A percentile compares a stretch with the other conserved stretches of the same genome.
phyloP scores from a whole-genome alignment of 2,329 filamentous ascomycete genomes.

The Claviceps citrina region DNA sequence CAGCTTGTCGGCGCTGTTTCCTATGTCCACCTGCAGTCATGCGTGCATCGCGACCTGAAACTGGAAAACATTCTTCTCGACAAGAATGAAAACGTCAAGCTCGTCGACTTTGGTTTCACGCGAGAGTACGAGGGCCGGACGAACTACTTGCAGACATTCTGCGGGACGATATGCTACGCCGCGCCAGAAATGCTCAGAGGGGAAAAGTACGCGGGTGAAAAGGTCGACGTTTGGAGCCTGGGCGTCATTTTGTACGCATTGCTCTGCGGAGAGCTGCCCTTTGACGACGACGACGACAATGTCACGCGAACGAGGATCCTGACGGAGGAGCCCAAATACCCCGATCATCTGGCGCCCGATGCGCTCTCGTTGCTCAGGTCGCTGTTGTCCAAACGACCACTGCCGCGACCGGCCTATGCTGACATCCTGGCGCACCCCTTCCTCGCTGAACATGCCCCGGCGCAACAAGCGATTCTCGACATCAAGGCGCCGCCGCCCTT shows the following conservation, averaged over 20 bases:
- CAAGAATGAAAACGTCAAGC: constrained; percentile 91
- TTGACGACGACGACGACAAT: constrained; percentile 88
- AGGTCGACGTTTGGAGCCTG: constrained; percentile 91
- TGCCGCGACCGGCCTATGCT: constrained; percentile 64
- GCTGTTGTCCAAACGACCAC: constrained; percentile 79
- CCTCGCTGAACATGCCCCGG: constrained; percentile 68
- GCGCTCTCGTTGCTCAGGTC: constrained; percentile 61
- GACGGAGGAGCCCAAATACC: constrained; percentile 70
- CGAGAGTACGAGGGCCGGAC: constrained; percentile 91
- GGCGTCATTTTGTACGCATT: constrained; percentile 75
- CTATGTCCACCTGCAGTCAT: constrained; percentile 89
- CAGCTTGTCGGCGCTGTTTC: constrained; percentile 88
- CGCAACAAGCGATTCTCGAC: constrained; percentile 80
- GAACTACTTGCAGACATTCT: constrained; percentile 93
- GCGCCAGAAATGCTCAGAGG: constrained; percentile 97
- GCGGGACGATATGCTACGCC: constrained; percentile 93
- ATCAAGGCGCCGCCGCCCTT: constrained; percentile 70
- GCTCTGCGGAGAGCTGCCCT: constrained; percentile 74
- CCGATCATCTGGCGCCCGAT: constrained; percentile 61
- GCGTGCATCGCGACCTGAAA: constrained; percentile 92
- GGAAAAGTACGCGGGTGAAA: constrained; percentile 94
- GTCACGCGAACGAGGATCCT: constrained; percentile 75
- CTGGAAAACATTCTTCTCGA: constrained; percentile 83
- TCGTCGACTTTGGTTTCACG: constrained; percentile 96
- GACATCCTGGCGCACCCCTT: constrained; percentile 85